Percentiles rank a stretch among this genome's conserved stretches.
phyloP scores from a whole-genome alignment of 148 eudicot species.

The Tetragonia tetragonoides region DNA sequence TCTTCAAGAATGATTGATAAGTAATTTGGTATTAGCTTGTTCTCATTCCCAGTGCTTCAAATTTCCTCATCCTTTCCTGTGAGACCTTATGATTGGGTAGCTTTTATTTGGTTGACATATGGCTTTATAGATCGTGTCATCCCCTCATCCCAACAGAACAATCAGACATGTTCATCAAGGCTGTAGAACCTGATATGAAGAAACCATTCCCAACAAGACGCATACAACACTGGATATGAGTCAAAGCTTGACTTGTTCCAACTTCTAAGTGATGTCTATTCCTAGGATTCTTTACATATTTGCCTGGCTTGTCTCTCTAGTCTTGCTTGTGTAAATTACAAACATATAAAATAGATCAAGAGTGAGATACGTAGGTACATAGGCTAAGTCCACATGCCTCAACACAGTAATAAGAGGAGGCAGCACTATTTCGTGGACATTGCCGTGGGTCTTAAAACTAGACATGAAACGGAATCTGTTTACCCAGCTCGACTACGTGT shows the following conservation, averaged over 20 bases:
- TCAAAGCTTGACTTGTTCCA: not conserved
- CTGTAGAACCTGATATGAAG: not conserved
- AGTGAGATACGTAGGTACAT: not conserved
- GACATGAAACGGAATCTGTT: not conserved
- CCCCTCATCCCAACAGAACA: not conserved
- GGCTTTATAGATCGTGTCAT: not conserved
- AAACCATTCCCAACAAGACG: not conserved
- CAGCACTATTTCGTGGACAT: not conserved
- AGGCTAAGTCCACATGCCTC: not conserved
- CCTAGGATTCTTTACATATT: not conserved
- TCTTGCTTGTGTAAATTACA: not conserved
- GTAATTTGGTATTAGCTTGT: not conserved
- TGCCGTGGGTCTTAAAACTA: not conserved
- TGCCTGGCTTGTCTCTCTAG: not conserved
- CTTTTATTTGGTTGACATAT: not conserved
- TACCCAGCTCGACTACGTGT: not conserved
- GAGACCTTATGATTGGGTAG: not conserved
- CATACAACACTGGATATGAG: not conserved
- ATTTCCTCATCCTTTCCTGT: not conserved
- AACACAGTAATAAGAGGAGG: not conserved
- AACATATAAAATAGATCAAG: not conserved
- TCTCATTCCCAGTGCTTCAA: not conserved
- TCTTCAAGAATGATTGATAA: not conserved
- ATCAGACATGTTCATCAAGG: not conserved
- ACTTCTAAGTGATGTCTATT: not conserved